Evolutionary conservation across 805 yeast species (phyloP), one percentile per base, ranked within the genome.

Genomic region (Ogataea paraovalis): DNA sequence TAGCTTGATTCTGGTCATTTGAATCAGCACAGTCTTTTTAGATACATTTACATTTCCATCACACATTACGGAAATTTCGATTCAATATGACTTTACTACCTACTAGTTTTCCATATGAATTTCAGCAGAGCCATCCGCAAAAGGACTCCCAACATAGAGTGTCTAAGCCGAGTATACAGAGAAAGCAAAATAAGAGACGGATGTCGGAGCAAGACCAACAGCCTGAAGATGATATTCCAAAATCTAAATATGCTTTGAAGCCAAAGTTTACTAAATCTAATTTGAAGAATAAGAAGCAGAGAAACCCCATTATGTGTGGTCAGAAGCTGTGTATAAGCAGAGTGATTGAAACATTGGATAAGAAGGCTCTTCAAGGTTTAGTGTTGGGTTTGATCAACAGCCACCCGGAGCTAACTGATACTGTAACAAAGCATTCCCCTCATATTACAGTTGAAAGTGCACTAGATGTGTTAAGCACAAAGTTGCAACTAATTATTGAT

Each of bases 291-390:
- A 71, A 70, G 56, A 69, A 73, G 23, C 76, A 73, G 44, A 58
- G 58, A 47, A 57, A 56, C 20, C 59, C 62, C 2, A 66, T 67
- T 41, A 74, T 81, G 19, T 52, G 65, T 30, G 88, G 90, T 4
- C 81, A 79, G 51, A 73, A 72, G 12, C 72, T 87, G 44, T 86
- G 94, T 3, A 60, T 86, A 18, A 63, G 70, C 41, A 73, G 96
- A 49, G 65, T 85, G 23, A 72, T 88, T 19, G 94, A 88, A 62
- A 79, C 85, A 8, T 68, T 88, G 49, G 86, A 83, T 62, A 76
- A 76, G 46, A 61, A 70, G 43, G 70, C 79, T 39, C 69, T 88
- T 32, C 80, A 79, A 56, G 56, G 57, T 10, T 62, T 88, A 41
- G 64, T 88, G 27, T 68, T 70, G 22, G 68, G 72, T 30, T 68